A percentile compares a stretch with the other conserved stretches of the same genome.
phyloP scores from a whole-genome alignment of 179 eudicot genomes.

The Sideroxylon spinosum region DNA sequence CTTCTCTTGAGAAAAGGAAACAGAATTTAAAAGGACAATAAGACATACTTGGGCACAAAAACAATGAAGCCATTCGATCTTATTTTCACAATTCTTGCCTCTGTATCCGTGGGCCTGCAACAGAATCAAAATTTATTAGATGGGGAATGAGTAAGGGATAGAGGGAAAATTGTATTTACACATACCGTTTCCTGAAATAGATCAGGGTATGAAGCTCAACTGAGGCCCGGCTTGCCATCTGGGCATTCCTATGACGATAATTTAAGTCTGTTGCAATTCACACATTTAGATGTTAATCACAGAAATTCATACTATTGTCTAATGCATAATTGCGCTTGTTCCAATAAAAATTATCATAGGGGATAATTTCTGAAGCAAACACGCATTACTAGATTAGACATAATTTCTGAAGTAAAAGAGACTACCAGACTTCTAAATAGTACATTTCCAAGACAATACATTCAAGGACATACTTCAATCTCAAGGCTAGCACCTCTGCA shows the following conservation, averaged over 20 bases:
- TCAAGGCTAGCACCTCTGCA: not conserved
- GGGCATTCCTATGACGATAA: slow-evolving; percentile 95
- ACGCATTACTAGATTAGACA: not conserved
- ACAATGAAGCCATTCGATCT: slow-evolving; percentile 97
- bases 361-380: not conserved
- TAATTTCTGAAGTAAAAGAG: not conserved
- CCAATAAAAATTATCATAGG: not conserved
- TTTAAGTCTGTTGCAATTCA: slow-evolving; percentile 57
- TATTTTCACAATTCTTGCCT: slow-evolving; percentile 91
- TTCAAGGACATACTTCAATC: not conserved
- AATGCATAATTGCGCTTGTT: not conserved
- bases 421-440: not conserved
- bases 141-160: not conserved
- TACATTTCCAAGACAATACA: not conserved
- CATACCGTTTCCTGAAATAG: slow-evolving; percentile 73
- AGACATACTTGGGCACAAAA: slow-evolving; percentile 88
- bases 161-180: not conserved
- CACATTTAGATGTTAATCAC: not conserved
- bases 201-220: slow-evolving; percentile 94
- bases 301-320: not conserved
- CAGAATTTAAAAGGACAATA: slow-evolving; percentile 10
- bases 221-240: slow-evolving; percentile 94
- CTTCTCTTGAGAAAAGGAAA: not conserved
- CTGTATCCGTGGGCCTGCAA: slow-evolving; percentile 87
- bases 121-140: slow-evolving; percentile 12